Evolutionary conservation across 1,139 yeast species (phyloP).

Genomic region (Taphrina communis): DNA sequence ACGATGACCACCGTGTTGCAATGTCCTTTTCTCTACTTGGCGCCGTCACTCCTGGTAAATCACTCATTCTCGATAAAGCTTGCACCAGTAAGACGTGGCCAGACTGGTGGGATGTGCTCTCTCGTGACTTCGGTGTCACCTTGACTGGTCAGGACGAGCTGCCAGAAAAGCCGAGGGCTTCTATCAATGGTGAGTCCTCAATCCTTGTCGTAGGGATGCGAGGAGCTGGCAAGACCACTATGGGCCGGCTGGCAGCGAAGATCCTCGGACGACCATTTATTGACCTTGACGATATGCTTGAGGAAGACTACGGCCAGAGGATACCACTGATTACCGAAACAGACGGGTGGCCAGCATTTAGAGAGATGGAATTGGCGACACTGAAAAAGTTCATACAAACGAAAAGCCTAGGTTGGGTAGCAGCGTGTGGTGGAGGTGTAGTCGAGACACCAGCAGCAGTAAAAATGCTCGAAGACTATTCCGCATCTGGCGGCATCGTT

Average conservation of each 20-base stretch:
- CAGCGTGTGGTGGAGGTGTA: constrained; percentile 97
- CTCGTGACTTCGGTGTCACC: constrained; percentile 65
- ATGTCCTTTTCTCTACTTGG: constrained; percentile 94
- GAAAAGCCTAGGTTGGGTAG: constrained; percentile 65
- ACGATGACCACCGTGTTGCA: constrained; percentile 98
- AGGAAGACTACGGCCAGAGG: constrained; percentile 59
- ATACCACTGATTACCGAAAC: constrained; percentile 71
- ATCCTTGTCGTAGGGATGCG: constrained; percentile 94
- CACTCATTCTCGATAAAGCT: constrained; percentile 78
- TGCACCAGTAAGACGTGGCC: constrained; percentile 99
- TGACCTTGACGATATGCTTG: constrained; percentile 80
- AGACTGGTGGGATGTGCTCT: constrained; percentile 98
- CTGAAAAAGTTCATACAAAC: constrained; percentile 61
- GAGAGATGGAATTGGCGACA: constrained; percentile 68
- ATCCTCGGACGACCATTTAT: constrained; percentile 72
- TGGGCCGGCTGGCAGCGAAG: constrained; percentile 79
- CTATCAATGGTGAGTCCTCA: constrained; percentile 51
- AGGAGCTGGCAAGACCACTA: constrained; percentile 94
- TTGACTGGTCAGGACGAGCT: constrained; percentile 64
- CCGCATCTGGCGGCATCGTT: constrained; percentile 70
- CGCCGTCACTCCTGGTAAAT: constrained; percentile 60
- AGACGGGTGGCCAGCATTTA: constrained; percentile 86
- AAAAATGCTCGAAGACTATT: constrained; percentile 62
- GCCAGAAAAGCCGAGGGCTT: constrained; percentile 42
- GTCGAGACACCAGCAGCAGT: constrained; percentile 81